Base-by-base conservation (phyloP, 331 rosid genomes). In the Phaseolus coccineus region DNA sequence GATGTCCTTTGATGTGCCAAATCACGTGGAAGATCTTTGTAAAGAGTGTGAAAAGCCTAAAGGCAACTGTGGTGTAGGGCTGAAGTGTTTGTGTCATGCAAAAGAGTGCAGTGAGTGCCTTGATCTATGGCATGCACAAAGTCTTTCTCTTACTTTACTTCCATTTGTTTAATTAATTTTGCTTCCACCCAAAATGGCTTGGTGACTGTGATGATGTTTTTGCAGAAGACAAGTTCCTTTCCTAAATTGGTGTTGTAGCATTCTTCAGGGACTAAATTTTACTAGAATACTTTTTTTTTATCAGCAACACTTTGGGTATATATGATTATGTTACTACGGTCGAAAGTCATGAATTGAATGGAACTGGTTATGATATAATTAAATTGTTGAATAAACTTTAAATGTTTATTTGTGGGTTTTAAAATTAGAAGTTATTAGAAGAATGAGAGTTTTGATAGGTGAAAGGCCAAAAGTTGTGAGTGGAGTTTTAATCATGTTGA, bases 1-100 rank as follows among this genome's bases (percentile, higher is more conserved):
- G 37, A 64, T 88, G 80, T 75, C 88, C 25, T 81, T 87, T 24
- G 87, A 87, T 77, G 73, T 85, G 63, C 86, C 89, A 40, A 88
- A 79, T 37, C 92, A 83, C 25, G 75, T 79, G 0, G 84, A 88
- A 33, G 76, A 87, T 71, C 82, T 75, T 50, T 90, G 90, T 31
- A 80, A 70, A 19, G 85, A 85, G 80, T 87, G 89, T 24, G 62
- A 81, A 46, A 90, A 71, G 76, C 82, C 92, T 55, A 79, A 80
- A 62, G 91, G 94, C 4, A 24, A 24, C 27, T 56, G 62, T 24
- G 33, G 62, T 56, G 62, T 56, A 8, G 31, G 62, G 62, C 4
- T 56, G 33, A 22, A 56, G 15, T 24, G 33, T 24, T 56, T 56
- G 1, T 56, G 31, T 12, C 62, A 56, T 3, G 62, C 62, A 56